phyloP scores from a whole-genome alignment of 2,329 filamentous ascomycete species.

The Dothideomycetes sp. region DNA sequence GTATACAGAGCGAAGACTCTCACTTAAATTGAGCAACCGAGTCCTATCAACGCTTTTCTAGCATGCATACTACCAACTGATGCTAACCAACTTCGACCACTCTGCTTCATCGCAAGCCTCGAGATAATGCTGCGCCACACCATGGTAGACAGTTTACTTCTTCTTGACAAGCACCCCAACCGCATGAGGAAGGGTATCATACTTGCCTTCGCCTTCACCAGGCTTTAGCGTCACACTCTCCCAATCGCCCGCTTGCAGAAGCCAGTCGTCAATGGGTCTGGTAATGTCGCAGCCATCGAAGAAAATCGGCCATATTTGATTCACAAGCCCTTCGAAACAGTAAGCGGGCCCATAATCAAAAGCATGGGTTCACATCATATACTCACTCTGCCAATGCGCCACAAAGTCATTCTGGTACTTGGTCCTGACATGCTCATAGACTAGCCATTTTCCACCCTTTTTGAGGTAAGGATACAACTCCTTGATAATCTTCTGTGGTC shows the following conservation, averaged over 20 bases:
- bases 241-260: conserved; percentile 23
- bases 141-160: too few species aligned
- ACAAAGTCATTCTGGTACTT: conserved; percentile 22
- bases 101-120: too few species aligned
- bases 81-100: too few species aligned
- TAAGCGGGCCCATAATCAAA: neutral
- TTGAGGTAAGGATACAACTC: conserved; percentile 48
- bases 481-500: conserved; percentile 44
- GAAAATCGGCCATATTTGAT: conserved; percentile 23
- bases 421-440: conserved; percentile 48
- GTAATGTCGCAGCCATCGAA: conserved; percentile 24
- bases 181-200: conserved; percentile 23
- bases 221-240: conserved; percentile 20
- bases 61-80: too few species aligned
- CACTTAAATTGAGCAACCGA: too few species aligned
- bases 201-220: conserved; percentile 20
- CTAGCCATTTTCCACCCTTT: conserved; percentile 51
- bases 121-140: too few species aligned
- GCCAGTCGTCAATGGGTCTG: conserved; percentile 24
- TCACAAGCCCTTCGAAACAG: conserved; percentile 16
- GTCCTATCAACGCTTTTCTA: too few species aligned
- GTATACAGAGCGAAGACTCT: too few species aligned
- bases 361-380: neutral
- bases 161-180: conserved; percentile 21
- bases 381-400: conserved; percentile 23